Percentiles rank a stretch among this genome's conserved stretches.
Evolutionary conservation across 306 rosid species (phyloP).

Genomic region (Biancaea sappan): DNA sequence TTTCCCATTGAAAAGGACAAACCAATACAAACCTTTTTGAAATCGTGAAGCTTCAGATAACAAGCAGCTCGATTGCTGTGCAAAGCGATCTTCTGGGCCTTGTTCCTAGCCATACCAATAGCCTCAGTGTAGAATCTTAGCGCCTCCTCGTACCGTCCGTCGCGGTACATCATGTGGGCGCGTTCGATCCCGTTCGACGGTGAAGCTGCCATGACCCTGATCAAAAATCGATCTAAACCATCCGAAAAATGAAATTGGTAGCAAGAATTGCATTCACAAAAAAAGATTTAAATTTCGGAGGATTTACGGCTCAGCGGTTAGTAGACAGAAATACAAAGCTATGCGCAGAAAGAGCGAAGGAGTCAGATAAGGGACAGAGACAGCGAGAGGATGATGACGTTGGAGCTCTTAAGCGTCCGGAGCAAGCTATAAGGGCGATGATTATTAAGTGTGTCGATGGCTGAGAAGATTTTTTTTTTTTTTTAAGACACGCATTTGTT

Average conservation of each 20-base stretch:
- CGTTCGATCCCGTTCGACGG: slow-evolving; percentile 60
- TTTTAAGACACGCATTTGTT: neutral
- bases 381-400: neutral
- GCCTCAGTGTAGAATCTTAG: slow-evolving; percentile 64
- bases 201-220: slow-evolving; percentile 43
- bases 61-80: slow-evolving; percentile 77
- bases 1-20: neutral
- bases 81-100: slow-evolving; percentile 59
- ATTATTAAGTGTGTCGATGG: too few relatives aligned
- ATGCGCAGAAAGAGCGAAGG: neutral
- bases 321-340: neutral
- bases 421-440: neutral
- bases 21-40: slow-evolving; percentile 46
- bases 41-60: slow-evolving; percentile 61
- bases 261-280: neutral
- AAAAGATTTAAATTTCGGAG: neutral
- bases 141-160: slow-evolving; percentile 56
- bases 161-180: slow-evolving; percentile 67
- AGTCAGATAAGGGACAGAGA: neutral
- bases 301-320: neutral
- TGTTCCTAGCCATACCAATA: slow-evolving; percentile 53
- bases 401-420: neutral
- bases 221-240: neutral
- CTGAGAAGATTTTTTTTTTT: too few relatives aligned
- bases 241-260: neutral